These are phyloP conservation scores for Alternaria novae-zelandiae DNA, from an alignment of 2,329 filamentous ascomycete species.

Conservation along the genomic window DNA sequence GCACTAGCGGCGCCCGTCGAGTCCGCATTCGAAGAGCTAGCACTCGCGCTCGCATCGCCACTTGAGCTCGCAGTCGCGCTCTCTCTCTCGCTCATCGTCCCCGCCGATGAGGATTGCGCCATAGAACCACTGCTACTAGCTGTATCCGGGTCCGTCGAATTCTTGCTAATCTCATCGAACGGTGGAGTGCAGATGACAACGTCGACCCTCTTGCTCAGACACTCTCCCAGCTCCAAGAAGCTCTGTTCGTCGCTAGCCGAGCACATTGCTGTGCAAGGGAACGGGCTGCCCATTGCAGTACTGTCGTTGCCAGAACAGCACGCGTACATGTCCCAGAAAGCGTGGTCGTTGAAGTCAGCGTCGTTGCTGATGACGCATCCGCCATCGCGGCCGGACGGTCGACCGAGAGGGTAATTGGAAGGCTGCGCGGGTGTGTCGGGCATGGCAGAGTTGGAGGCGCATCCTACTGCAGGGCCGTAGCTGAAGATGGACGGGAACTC, in stretches of 20 bases:
- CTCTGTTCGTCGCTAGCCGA: constrained; percentile 2
- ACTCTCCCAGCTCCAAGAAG: constrained; percentile 28
- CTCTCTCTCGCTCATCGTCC: neutral
- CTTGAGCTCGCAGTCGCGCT: constrained; percentile 2
- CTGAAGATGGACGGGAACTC: constrained; percentile 19
- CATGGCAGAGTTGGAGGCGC: constrained; percentile 5
- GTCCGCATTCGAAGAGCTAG: neutral
- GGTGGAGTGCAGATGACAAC: constrained; percentile 21
- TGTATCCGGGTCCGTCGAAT: neutral
- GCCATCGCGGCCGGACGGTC: constrained; percentile 2
- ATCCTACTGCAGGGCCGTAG: constrained; percentile 10
- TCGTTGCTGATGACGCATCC: constrained; percentile 30
- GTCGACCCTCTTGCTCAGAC: constrained; percentile 23
- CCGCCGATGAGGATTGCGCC: neutral
- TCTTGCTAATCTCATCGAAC: constrained; percentile 3
- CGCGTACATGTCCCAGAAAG: constrained; percentile 31
- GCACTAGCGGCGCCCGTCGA: constrained; percentile 6
- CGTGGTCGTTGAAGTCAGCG: constrained; percentile 24
- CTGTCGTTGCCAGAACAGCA: constrained; percentile 22
- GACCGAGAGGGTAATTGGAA: constrained; percentile 9
- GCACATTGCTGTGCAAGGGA: constrained; percentile 21
- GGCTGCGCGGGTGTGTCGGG: constrained; percentile 2
- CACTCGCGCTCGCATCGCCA: neutral
- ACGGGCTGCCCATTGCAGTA: constrained; percentile 4
- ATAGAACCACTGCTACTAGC: constrained; percentile 1